These are phyloP conservation scores for Alternaria sp. DNA, from an alignment of 2,329 filamentous ascomycete genomes.

Conservation along the genomic window DNA sequence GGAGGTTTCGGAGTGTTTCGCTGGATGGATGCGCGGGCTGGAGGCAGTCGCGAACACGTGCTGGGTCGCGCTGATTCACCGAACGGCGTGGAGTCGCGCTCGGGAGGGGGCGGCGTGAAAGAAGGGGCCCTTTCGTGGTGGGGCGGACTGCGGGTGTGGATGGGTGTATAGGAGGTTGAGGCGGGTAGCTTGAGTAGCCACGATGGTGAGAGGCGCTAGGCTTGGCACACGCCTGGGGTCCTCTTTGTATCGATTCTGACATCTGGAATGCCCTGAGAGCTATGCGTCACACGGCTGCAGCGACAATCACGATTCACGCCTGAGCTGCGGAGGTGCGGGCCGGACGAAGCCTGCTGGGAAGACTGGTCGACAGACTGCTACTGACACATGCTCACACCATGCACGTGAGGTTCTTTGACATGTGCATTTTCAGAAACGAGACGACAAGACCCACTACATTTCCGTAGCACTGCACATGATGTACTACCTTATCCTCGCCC, in stretches of 20 bases:
- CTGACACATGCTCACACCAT: slow-evolving; percentile 1
- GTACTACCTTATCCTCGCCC: background rate
- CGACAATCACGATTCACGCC: slow-evolving; percentile 2
- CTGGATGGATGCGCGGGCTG: slow-evolving; percentile 25
- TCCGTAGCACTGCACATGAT: background rate
- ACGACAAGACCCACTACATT: background rate
- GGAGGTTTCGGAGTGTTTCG: slow-evolving; percentile 38
- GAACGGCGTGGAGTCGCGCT: slow-evolving; percentile 31
- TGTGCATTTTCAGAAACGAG: background rate
- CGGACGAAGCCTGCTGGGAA: background rate
- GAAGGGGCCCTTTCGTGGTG: slow-evolving; percentile 35
- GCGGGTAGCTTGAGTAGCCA: slow-evolving; percentile 14
- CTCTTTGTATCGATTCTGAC: slow-evolving; percentile 13
- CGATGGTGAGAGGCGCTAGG: slow-evolving; percentile 23
- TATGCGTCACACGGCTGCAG: slow-evolving; percentile 7
- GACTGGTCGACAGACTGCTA: background rate
- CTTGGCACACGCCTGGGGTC: slow-evolving; percentile 25
- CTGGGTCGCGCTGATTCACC: slow-evolving; percentile 32
- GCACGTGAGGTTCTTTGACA: slow-evolving; percentile 3
- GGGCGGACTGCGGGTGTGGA: slow-evolving; percentile 41
- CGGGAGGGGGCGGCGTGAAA: slow-evolving; percentile 30
- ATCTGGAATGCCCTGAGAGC: background rate
- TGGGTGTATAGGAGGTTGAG: slow-evolving; percentile 30
- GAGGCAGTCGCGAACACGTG: slow-evolving; percentile 24
- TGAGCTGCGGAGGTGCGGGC: background rate